Evolutionary conservation across 306 rosid genomes (phyloP).

Genomic region (Oemleria cerasiformis): DNA sequence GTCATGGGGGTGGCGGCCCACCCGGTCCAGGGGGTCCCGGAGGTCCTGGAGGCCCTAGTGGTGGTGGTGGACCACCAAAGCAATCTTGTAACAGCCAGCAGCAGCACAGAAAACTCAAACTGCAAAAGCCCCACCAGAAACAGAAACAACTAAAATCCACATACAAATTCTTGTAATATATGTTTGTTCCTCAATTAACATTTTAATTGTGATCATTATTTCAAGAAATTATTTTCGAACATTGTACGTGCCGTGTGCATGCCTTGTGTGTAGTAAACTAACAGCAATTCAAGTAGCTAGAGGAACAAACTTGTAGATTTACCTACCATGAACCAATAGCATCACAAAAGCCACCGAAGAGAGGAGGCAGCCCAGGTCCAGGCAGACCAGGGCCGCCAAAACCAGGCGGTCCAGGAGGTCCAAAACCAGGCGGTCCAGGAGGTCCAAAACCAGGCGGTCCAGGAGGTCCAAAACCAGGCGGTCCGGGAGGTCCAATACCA

Average conservation of each 20-base stretch:
- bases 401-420: slow-evolving; percentile 34
- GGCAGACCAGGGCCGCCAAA: slow-evolving; percentile 47
- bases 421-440: slow-evolving; percentile 33
- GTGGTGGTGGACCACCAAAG: slow-evolving; percentile 49
- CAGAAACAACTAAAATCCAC: neutral
- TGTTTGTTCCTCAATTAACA: no score
- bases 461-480: neutral
- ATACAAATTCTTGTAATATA: no score
- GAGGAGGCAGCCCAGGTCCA: slow-evolving; percentile 18
- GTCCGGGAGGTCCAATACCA: slow-evolving; percentile 11
- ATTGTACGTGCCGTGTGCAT: neutral
- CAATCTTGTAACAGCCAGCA: slow-evolving; percentile 56
- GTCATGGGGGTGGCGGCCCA: slow-evolving; percentile 15
- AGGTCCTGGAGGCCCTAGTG: slow-evolving; percentile 37
- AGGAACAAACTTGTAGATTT: neutral
- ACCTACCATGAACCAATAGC: slow-evolving; percentile 45
- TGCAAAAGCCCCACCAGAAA: slow-evolving; percentile 15
- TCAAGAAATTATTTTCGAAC: neutral
- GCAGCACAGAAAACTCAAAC: slow-evolving; percentile 50
- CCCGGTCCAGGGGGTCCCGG: slow-evolving; percentile 26
- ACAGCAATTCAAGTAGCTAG: neutral
- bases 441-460: slow-evolving; percentile 44
- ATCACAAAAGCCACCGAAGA: slow-evolving; percentile 46
- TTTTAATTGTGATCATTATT: no score
- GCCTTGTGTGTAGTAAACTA: neutral